Base-by-base conservation (phyloP, 208 protist species). In the Trypanosoma brucei region DNA sequence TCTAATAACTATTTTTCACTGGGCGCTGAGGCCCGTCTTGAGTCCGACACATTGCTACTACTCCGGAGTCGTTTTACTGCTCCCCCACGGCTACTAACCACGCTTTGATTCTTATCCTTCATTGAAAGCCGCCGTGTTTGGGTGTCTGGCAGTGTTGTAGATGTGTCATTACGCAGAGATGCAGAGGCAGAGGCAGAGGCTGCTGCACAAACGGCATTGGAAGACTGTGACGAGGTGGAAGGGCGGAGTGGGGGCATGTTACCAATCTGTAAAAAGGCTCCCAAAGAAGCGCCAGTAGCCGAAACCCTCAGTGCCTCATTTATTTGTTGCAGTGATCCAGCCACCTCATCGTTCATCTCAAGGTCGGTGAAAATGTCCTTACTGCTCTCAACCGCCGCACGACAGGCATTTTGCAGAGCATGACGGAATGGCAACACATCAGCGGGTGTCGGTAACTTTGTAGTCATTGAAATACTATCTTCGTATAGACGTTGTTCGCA, bases 361-460 rank as follows among this genome's bases (percentile, higher is more conserved):
- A 70, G 49, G 9, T 68, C 52, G 1, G 86, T 81, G 38, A 93
- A 79, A 39, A 44, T 55, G 1, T 60, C 56, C 14, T 63, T 35
- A 9, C 68, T 79, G 33, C 73, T 79, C 3, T 76, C 72, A 53
- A 82, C 72, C 39, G 74, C 68, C 6, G 70, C 76, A 14, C 49
- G 11, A 50, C 82, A 88, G 33, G 82, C 76, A 22, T 78, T 62
- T 51, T 78, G 81, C 7, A 83, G 31, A 13, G 75, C 55, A 48
- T 87, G 59, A 51, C 78, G 58, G n/a, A 93, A 69, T 3, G 77
- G 63, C 1, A 78, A 55, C 30, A 33, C 58, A 36, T 66, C 53
- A 4, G 68, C 68, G 3, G 59, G 68, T 44, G 53, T 31, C 13
- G 64, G 39, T 30, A 35, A 3, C 14, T 56, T 57, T 6, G 39